Base-by-base conservation (phyloP, 805 yeast species). In the Naumovozyma baii region DNA sequence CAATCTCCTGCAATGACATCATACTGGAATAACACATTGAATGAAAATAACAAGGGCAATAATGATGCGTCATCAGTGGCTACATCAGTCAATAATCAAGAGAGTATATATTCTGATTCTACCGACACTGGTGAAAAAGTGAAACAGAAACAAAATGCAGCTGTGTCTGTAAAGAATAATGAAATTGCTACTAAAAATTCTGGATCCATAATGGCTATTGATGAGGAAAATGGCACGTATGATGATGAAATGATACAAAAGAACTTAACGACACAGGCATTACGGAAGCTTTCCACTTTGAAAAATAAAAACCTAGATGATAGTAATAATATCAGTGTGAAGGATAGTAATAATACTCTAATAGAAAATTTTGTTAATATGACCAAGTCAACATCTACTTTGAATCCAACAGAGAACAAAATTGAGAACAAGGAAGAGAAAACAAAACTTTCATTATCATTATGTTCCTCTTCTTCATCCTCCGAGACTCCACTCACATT, bases 1-100 rank as follows among this genome's bases (percentile, higher is more conserved):
- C 70, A 66, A 41, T 65, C 69, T 3, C 69, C 68, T 1, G 68
- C 69, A 2, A 59, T 61, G 41, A 59, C 63, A 15, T 61, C 64
- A 1, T 57, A 63, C 3, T 46, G 63, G 19, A 61, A 54, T 55
- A 55, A 45, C 53, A 44, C 59, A 8, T 8, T n/a, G 7, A 29
- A 29, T 13, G 15, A 5, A 29, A 29, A 29, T n/a, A 29, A 29
- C 9, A 13, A 29, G 15, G 28, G 28, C 28, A 29, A 8, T 29
- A 29, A 29, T 29, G 15, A 29, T 29, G 13, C 13, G 5, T 12
- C 13, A 12, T 29, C 31, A 5, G 31, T n/a, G 5, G 31, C 31
- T 12, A 29, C 31, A 8, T 29, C 31, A 29, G 15, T 29, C 9
- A 29, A 8, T 29, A 29, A 29, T 13, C 13, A 29, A 9, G 15